Evolutionary conservation across 495 filamentous ascomycete genomes (phyloP).

Genomic region (Bacidia rubella): DNA sequence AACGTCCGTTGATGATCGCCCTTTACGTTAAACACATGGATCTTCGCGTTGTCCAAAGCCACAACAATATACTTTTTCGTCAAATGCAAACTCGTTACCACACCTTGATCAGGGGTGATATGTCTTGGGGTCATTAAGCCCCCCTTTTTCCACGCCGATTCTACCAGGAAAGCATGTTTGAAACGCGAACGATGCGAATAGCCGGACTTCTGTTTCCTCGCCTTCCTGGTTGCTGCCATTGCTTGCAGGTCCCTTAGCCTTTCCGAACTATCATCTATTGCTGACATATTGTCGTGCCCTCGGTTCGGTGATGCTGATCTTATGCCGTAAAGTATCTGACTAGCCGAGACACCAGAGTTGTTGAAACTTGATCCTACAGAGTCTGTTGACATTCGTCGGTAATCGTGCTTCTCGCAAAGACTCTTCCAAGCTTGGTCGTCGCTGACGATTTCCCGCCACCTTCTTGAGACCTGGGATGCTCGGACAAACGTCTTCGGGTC

Average conservation of each 20-base stretch:
- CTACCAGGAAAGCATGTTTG: conserved; percentile 92
- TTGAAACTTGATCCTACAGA: conserved; percentile 16
- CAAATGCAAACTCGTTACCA: conserved; percentile 89
- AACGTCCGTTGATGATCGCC: conserved; percentile 79
- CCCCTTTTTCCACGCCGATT: conserved; percentile 89
- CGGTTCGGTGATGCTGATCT: conserved; percentile 16
- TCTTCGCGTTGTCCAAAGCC: conserved; percentile 94
- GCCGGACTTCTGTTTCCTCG: conserved; percentile 23
- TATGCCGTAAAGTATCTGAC: conserved; percentile 13
- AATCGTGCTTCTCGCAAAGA: conserved; percentile 84
- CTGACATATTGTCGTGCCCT: conserved; percentile 13
- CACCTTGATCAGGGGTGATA: conserved; percentile 89
- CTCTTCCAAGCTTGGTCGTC: conserved; percentile 98
- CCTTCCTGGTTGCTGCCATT: conserved; percentile 7
- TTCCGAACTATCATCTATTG: conserved; percentile 17
- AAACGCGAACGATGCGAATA: conserved; percentile 88
- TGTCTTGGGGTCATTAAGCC: conserved; percentile 64
- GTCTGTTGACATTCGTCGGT: conserved; percentile 47
- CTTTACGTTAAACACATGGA: conserved; percentile 91
- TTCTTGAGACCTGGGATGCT: conserved; percentile 80
- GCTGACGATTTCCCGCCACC: conserved; percentile 84
- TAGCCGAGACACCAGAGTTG: conserved; percentile 9
- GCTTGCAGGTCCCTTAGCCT: conserved; percentile 13
- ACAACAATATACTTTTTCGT: conserved; percentile 95
- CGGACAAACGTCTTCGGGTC: conserved; percentile 84